Evolutionary conservation across 164 flowering plant genomes (phyloP).

Genomic region (Kalanchoe fedtschenkoi): DNA sequence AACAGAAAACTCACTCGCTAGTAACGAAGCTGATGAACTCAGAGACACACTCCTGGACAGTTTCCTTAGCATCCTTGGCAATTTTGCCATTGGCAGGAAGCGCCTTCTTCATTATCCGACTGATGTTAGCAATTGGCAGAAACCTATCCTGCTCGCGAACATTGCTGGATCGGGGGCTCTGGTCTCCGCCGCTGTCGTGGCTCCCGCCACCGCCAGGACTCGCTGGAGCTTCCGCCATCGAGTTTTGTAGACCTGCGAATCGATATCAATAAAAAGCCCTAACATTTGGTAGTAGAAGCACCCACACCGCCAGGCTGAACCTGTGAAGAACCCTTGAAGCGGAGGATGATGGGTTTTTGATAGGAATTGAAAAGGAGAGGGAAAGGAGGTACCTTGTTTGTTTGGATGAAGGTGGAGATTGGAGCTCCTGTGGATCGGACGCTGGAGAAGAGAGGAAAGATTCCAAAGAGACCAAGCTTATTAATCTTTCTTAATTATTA

Average conservation of each 20-base stretch:
- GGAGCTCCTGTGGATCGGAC: no score
- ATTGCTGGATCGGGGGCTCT: background rate
- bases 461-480: no score
- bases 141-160: constrained; percentile 4
- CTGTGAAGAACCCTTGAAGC: background rate
- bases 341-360: background rate
- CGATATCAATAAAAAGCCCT: background rate
- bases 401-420: background rate
- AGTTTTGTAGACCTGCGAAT: background rate
- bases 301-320: background rate
- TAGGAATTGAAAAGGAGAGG: background rate
- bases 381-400: constrained; percentile 1
- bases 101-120: constrained; percentile 6
- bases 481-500: no score
- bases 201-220: constrained; percentile 6
- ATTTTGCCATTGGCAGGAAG: constrained; percentile 7
- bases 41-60: constrained; percentile 7
- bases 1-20: constrained; percentile 2
- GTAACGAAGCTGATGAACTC: constrained; percentile 6
- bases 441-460: no score
- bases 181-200: constrained; percentile 4
- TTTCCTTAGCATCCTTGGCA: constrained; percentile 7
- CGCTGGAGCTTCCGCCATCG: background rate
- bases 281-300: background rate
- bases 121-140: constrained; percentile 4